Evolutionary conservation across 2,329 filamentous ascomycete genomes (phyloP), one percentile per base, ranked within the genome.

Genomic region (Penicillium sp.): DNA sequence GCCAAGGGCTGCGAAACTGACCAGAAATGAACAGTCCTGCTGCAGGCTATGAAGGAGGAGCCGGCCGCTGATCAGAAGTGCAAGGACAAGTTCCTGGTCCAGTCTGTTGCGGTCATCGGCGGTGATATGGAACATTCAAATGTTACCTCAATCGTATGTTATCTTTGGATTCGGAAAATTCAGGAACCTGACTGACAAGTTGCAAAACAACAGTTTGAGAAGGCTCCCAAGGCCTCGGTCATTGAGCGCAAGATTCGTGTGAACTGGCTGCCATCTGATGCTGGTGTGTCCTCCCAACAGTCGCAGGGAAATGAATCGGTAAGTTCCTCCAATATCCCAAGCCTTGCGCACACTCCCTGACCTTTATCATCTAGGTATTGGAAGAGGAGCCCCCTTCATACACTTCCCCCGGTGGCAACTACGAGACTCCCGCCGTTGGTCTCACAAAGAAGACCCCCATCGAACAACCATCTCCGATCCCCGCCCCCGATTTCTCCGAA

Each of bases 41-140:
- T 99, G 43, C 95, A 99, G 81, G 92, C 94, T 25, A 97, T 99
- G 95, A 97, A 96, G 83, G 87, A 92, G 73, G 93, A 98, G 72
- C 94, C 94, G 57, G 86, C 93, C 20, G 77, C 83, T 59, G 93
- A 96, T 75, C 88, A 90, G 63, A 93, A 92, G 77, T 99, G 95
- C 82, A 90, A 91, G 77, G 94, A 98, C 84, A 98, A 98, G 82
- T 98, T 98, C 78, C 86, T 98, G 56, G 94, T 98, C 38, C 94
- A 98, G 79, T 96, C 93, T 28, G 91, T 96, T 51, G 83, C 88
- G 54, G 90, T 97, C 66, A 89, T 89, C 22, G 83, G 37, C 14
- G 38, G 88, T 64, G 91, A 96, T 72, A 91, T 92, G 79, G 92
- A 96, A 71, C 91, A 91, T 70, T 83, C 84, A 60, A 96, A 90